Evolutionary conservation across 2,329 filamentous ascomycete species (phyloP).

Genomic region (Pseudocercospora crystallina): DNA sequence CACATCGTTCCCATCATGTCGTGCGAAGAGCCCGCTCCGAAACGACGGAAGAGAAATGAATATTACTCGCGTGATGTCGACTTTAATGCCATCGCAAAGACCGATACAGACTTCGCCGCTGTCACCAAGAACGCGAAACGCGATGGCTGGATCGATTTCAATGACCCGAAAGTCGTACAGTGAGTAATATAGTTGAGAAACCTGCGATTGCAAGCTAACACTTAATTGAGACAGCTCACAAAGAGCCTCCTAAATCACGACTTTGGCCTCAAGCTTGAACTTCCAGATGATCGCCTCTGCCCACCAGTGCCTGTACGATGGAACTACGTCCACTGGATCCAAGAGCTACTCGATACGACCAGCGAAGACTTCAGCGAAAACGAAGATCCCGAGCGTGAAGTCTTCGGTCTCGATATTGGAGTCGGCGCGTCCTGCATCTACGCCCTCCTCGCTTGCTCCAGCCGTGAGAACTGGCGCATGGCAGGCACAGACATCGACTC

Average conservation of each 20-base stretch:
- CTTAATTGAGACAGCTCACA: constrained; percentile 58
- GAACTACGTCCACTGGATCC: constrained; percentile 89
- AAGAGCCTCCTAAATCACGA: constrained; percentile 73
- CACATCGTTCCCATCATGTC: constrained; percentile 3
- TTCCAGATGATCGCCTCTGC: constrained; percentile 79
- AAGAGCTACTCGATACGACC: constrained; percentile 73
- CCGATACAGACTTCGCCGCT: constrained; percentile 61
- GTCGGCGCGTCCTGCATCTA: constrained; percentile 93
- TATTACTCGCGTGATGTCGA: constrained; percentile 60
- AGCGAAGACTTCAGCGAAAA: constrained; percentile 46
- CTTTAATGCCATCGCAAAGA: constrained; percentile 60
- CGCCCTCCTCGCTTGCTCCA: constrained; percentile 72
- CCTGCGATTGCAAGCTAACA: constrained; percentile 27
- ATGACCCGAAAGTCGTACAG: constrained; percentile 71
- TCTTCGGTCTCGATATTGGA: constrained; percentile 64
- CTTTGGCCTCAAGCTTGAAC: constrained; percentile 68
- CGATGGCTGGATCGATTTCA: constrained; percentile 71
- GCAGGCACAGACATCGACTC: constrained; percentile 68
- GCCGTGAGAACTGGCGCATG: constrained; percentile 64
- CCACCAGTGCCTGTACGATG: constrained; percentile 71
- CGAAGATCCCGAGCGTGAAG: constrained; percentile 53
- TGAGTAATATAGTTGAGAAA: constrained; percentile 59
- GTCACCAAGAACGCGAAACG: constrained; percentile 40
- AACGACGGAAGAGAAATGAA: neutral
- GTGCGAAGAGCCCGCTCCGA: neutral